Evolutionary conservation across 2,329 filamentous ascomycete genomes (phyloP), one percentile per base, ranked within the genome.

Genomic region (Allantophomopsis lycopodina): DNA sequence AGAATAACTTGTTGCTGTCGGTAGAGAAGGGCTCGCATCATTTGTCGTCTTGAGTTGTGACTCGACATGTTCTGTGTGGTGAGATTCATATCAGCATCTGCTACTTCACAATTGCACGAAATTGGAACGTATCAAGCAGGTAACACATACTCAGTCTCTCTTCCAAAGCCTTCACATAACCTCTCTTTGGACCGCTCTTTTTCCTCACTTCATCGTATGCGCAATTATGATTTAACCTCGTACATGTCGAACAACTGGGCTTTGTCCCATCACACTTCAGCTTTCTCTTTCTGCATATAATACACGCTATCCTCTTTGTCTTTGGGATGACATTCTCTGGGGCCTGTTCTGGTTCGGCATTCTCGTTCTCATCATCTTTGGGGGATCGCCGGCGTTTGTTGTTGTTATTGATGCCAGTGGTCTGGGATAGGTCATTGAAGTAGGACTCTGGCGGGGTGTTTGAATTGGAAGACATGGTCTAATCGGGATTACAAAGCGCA

Each of bases 301-400:
- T 84, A 59, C 91, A 98, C 31, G 91, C 91, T 52, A 96, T 83
- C 49, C 89, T 76, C 68, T 96, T 96, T n/a, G 80, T 79, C 53
- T 84, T 84, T 37, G 83, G 79, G 16, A 85, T 68, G 50, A 60
- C 68, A 46, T 78, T 76, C 49, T 71, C 69, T 33, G 46, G 58
- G 44, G 66, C 64, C 43, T 63, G 62, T 40, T 57, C 55, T 36
- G 60, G 50, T 48, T 48, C 52, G 53, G 50, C 51, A 21, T 28
- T 36, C 10, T 17, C 18, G 38, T 46, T 54, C 42, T 40, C 51
- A 38, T 40, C 47, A 39, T 57, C 54, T 32, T 42, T 50, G 36
- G 46, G 54, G 49, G 58, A 59, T 50, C 40, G 48, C 32, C 28
- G 45, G 42, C 38, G 39, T 40, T 46, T 51, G 57, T 51, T 67